A percentile compares a stretch with the other conserved stretches of the same genome.
These are phyloP conservation scores for Lasiodiplodia sp. DNA, from an alignment of 2,329 filamentous ascomycete genomes.

Conservation along the genomic window DNA sequence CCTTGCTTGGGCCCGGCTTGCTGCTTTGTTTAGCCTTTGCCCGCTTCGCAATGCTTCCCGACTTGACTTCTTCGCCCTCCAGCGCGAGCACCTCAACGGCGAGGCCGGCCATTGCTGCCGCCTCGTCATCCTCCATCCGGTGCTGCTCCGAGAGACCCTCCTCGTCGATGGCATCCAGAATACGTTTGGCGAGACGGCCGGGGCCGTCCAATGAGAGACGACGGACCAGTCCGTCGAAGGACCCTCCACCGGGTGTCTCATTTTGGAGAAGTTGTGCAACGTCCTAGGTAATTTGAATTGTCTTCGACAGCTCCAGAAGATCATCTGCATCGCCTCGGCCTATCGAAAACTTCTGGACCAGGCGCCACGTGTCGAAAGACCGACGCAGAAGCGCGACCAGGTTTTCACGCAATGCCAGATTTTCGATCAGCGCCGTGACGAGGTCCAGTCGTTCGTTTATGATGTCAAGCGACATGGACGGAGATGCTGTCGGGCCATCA, in stretches of 20 bases:
- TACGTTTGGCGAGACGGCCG: conserved; percentile 71
- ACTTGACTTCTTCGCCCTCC: conserved; percentile 68
- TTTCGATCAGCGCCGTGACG: conserved; percentile 74
- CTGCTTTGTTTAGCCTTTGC: conserved; percentile 42
- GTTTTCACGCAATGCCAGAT: conserved; percentile 73
- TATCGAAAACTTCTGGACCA: conserved; percentile 93
- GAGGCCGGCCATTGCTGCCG: conserved; percentile 73
- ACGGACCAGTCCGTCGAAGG: conserved; percentile 52
- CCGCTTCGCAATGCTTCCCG: conserved; percentile 46
- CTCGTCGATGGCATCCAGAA: conserved; percentile 85
- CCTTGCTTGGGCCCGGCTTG: conserved; percentile 7
- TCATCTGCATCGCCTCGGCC: conserved; percentile 93
- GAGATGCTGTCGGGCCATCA: conserved; percentile 63
- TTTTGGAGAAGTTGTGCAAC: conserved; percentile 60
- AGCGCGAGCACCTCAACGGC: conserved; percentile 75
- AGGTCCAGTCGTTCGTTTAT: conserved; percentile 84
- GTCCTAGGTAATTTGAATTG: conserved; percentile 75
- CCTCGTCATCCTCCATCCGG: conserved; percentile 74
- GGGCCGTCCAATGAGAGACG: conserved; percentile 74
- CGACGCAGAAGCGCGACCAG: conserved; percentile 72
- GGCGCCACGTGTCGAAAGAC: conserved; percentile 84
- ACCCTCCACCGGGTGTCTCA: conserved; percentile 36
- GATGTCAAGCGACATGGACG: conserved; percentile 82
- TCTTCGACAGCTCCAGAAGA: conserved; percentile 80
- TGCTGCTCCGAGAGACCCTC: conserved; percentile 86